A percentile compares a stretch with the other conserved stretches of the same genome.
Conservation (phyloP, 2,329 filamentous ascomycete genomes). For the Zymoseptoria brevis region DNA sequence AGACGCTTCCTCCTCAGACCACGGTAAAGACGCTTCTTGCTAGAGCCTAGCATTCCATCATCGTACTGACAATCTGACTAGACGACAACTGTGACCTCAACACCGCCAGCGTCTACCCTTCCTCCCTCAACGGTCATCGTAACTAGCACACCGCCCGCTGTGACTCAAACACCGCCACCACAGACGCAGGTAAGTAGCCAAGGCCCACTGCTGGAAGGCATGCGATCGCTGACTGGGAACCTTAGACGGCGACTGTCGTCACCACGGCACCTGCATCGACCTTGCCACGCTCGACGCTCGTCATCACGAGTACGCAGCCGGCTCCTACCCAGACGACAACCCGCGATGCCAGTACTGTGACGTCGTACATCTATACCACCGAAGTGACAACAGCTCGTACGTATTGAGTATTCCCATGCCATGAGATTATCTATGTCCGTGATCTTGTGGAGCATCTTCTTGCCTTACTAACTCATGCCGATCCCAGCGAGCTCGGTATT, state of each 20-base stretch:
- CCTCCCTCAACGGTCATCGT: neutral
- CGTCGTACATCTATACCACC: neutral
- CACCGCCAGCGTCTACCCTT: neutral
- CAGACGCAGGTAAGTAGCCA: neutral
- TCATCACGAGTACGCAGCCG: neutral
- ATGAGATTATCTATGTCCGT: neutral
- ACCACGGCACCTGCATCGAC: neutral
- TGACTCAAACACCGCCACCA: neutral
- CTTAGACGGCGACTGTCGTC: neutral
- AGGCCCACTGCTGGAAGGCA: neutral
- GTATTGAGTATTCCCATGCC: neutral
- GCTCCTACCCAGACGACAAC: neutral
- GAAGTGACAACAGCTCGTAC: neutral
- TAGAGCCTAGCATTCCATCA: neutral
- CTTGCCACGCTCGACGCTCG: neutral
- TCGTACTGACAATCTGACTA: neutral
- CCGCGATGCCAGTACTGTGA: neutral
- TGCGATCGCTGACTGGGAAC: neutral
- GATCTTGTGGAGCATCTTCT: neutral
- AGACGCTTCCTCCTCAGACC: neutral
- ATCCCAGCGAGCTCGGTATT: neutral
- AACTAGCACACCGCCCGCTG: neutral
- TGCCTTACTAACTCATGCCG: neutral
- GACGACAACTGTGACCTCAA: neutral
- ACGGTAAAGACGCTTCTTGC: neutral